Evolutionary conservation across 257 asterid species (phyloP), one percentile per base, ranked within the genome.

Genomic region (Primulina tabacum): DNA sequence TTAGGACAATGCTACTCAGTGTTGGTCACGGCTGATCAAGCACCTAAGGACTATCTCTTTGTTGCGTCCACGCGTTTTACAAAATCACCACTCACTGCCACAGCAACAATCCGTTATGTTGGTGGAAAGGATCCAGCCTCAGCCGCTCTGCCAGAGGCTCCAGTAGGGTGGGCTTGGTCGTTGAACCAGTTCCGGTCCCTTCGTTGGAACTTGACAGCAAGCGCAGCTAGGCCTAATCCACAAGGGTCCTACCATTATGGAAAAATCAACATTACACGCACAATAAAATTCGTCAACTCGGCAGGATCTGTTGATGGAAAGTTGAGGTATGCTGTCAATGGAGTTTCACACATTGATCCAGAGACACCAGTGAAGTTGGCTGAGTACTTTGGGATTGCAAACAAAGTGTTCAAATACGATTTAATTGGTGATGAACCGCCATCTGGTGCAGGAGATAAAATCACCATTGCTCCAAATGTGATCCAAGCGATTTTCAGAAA

Each of bases 171-270:
- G 86, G 76, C 83, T 6, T 87, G 92, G 92, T 87, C 92, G 4
- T 71, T 84, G n/a, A 87, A 82, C 70, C 92, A 84, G 76, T 84
- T 73, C 80, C 76, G 83, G 10, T 84, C 89, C 20, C 71, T 73
- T 12, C 71, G 85, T n/a, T 86, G 95, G 90, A 88, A 90, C 66
- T 62, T 90, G 32, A 88, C 95, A 2, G 95, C 92, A 1, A 88
- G 92, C 7, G 96, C 92, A 1, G 89, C 96, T 14, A 82, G 95
- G 81, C 96, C 96, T 26, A 90, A 90, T 63, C 96, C 96, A 0
- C 95, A 86, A 63, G 96, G 92, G 1, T 90, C 96, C 0, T 89
- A 87, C 78, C 96, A 89, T 64, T 89, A 89, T 4, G 96, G 96
- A 1, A 56, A 81, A 28, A 87, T 89, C 58, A 88, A 89, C 76